Evolutionary conservation across 1,139 yeast species (phyloP), one percentile per base, ranked within the genome.

Genomic region (Starmera stellimalicola): DNA sequence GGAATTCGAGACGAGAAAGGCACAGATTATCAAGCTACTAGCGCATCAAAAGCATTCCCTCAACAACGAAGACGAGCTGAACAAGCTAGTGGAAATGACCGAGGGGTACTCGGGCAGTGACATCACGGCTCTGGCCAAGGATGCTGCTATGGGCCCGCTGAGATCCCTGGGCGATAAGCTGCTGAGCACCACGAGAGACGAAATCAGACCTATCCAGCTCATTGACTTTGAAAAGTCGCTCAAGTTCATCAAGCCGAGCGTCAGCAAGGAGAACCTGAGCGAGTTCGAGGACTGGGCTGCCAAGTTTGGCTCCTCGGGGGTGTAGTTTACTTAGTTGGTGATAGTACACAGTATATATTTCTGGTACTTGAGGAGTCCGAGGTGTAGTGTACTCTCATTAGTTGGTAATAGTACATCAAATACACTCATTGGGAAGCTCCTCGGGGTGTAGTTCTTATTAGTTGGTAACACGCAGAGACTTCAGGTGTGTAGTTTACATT

Each of bases 91-190:
- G 28, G 63, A 62, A 11, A 59, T 73, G 47, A 87, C 87, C 2
- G 80, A 76, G 33, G 94, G 94, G 2, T 87, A 80, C 55, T 79
- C 95, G 32, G 98, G 98, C 3, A 79, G 94, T 45, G 98, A 91
- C 57, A 73, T 91, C 36, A 91, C 97, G 1, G 95, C 97, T 0
- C 62, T 91, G 44, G 95, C 97, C 2, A 91, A 91, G 55, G 98
- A 91, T 57, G 94, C 96, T 3, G 98, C 98, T 2, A 88, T 91
- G 96, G 96, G 97, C 0, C 98, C 98, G 1, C 62, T 93, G 36
- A 66, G 98, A 44, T 79, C 88, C 22, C 65, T 91, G 23, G 98
- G 98, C 3, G 97, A 91, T 42, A 77, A 83, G 36, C 66, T 93
- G 39, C 63, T 93, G 40, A 72, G 77, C 44, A 88, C 96, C 0